A percentile compares a stretch with the other conserved stretches of the same genome.
Conservation (phyloP, 2,329 filamentous ascomycete species). For the Dothideomycetes sp. region DNA sequence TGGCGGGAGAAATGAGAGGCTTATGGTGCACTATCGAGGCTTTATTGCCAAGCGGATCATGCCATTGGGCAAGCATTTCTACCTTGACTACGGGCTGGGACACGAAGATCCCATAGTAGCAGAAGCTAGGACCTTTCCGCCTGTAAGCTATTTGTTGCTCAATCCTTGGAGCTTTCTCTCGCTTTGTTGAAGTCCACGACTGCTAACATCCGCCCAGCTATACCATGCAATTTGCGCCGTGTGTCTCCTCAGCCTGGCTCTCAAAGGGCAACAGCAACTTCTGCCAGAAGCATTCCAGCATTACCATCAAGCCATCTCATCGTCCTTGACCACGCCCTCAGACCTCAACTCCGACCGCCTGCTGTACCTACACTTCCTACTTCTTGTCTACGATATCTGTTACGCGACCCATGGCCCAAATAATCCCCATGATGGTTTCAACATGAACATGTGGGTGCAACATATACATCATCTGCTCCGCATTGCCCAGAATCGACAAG, state of each 20-base stretch:
- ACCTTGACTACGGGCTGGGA: neutral
- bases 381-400: conserved; percentile 45
- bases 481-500: conserved; percentile 34
- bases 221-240: conserved; percentile 48
- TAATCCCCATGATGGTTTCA: conserved; percentile 28
- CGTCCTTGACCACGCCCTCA: conserved; percentile 32
- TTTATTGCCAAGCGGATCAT: conserved; percentile 10
- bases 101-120: conserved; percentile 9
- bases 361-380: conserved; percentile 45
- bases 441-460: conserved; percentile 41
- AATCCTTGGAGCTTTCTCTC: neutral
- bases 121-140: conserved; percentile 38
- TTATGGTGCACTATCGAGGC: conserved; percentile 11
- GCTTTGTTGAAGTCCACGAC: no score
- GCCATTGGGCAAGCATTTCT: conserved; percentile 6
- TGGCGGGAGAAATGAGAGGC: conserved; percentile 8
- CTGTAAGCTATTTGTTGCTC: conserved; percentile 35
- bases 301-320: conserved; percentile 40
- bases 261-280: conserved; percentile 31
- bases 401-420: conserved; percentile 30
- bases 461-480: conserved; percentile 42
- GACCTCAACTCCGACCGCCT: conserved; percentile 46
- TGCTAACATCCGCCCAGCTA: conserved; percentile 27
- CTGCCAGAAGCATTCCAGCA: conserved; percentile 40
- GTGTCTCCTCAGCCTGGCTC: conserved; percentile 41